A percentile compares a stretch with the other conserved stretches of the same genome.
Conservation (phyloP, 768 basidiomycete species). For the Lactifluus subvellereus region DNA sequence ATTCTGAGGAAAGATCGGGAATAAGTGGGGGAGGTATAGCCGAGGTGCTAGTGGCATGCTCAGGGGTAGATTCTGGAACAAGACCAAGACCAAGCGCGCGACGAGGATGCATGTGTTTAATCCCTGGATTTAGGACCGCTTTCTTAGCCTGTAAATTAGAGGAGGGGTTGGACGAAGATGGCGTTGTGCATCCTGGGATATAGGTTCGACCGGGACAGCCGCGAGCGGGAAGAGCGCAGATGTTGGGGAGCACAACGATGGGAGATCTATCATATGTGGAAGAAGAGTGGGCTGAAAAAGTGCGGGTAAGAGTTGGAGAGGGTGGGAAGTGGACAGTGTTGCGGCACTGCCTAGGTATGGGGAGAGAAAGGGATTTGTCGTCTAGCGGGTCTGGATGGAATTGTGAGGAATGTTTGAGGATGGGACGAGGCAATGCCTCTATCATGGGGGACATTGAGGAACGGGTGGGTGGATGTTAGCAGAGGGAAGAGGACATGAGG, state of each 20-base stretch:
- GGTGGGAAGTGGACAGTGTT: constrained; percentile 45
- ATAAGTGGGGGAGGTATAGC: constrained; percentile 44
- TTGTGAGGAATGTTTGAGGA: constrained; percentile 23
- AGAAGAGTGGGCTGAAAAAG: constrained; percentile 40
- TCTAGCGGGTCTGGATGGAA: background rate
- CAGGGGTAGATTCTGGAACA: constrained; percentile 13
- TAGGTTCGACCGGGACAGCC: constrained; percentile 73
- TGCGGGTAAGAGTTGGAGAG: constrained; percentile 32
- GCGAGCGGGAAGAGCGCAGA: constrained; percentile 71
- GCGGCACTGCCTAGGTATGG: constrained; percentile 5
- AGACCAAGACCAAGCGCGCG: constrained; percentile 30
- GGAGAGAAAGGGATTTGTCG: background rate
- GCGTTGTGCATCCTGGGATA: constrained; percentile 37
- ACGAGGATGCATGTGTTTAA: constrained; percentile 43
- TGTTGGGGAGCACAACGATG: constrained; percentile 65
- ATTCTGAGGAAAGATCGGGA: constrained; percentile 56
- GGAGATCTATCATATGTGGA: constrained; percentile 71
- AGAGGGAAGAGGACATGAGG: constrained; percentile 12
- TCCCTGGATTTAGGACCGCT: constrained; percentile 26
- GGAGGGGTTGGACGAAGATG: constrained; percentile 19
- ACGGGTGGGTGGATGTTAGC: background rate
- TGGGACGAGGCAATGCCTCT: constrained; percentile 20
- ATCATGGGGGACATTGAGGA: background rate
- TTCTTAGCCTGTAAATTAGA: constrained; percentile 19
- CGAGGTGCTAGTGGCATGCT: background rate